Conservation (phyloP, 2,329 filamentous ascomycete species). For the Aspergillus quadrilineatus region DNA sequence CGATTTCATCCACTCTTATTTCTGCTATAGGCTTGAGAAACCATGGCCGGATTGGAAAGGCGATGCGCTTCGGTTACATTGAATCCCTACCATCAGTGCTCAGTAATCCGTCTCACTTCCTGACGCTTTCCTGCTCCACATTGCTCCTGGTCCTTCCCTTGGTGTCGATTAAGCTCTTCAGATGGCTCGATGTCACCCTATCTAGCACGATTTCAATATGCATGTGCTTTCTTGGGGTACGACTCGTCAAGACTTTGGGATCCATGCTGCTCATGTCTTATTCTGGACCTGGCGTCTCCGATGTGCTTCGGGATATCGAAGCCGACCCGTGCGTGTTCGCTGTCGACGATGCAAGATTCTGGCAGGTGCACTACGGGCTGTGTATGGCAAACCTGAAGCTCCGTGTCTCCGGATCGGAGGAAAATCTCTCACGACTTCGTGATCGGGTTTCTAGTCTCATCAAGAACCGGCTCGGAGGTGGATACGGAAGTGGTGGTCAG, state of each 20-base stretch:
- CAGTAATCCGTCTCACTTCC: slow-evolving; percentile 90
- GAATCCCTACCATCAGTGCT: slow-evolving; percentile 80
- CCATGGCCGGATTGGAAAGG: slow-evolving; percentile 85
- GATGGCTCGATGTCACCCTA: slow-evolving; percentile 78
- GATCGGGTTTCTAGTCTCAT: slow-evolving; percentile 75
- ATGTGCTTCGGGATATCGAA: slow-evolving; percentile 82
- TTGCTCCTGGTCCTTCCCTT: slow-evolving; percentile 79
- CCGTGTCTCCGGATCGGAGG: slow-evolving; percentile 68
- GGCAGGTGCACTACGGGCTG: slow-evolving; percentile 96
- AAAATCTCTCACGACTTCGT: slow-evolving; percentile 69
- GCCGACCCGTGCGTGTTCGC: slow-evolving; percentile 71
- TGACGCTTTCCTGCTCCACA: slow-evolving; percentile 83
- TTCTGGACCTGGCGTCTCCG: slow-evolving; percentile 59
- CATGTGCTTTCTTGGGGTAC: slow-evolving; percentile 85
- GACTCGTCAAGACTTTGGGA: slow-evolving; percentile 80
- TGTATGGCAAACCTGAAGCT: slow-evolving; percentile 94
- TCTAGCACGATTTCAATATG: slow-evolving; percentile 77
- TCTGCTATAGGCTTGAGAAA: slow-evolving; percentile 87
- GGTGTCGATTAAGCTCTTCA: slow-evolving; percentile 75
- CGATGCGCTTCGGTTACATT: slow-evolving; percentile 83
- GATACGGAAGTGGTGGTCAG: slow-evolving; percentile 75
- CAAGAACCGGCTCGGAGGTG: slow-evolving; percentile 80
- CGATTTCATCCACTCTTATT: slow-evolving; percentile 77
- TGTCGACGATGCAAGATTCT: slow-evolving; percentile 91
- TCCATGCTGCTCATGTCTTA: slow-evolving; percentile 97